These are phyloP conservation scores for Inga laurina DNA, from an alignment of 306 rosid species.

Conservation along the genomic window DNA sequence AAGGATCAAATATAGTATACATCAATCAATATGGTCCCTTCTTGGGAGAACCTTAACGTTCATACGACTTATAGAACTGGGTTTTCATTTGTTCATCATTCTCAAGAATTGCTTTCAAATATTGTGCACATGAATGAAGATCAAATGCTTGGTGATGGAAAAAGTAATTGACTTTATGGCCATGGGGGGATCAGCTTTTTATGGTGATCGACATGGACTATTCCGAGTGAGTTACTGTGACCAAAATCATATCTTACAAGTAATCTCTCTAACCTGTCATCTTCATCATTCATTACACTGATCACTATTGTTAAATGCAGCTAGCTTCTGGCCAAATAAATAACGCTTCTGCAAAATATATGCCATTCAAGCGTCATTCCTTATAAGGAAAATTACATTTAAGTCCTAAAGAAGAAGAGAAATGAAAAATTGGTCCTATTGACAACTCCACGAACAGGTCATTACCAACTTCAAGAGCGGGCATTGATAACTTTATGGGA, in stretches of 20 bases:
- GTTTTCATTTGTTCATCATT: background rate
- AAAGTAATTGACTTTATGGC: constrained; percentile 7
- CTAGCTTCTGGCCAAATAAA: background rate
- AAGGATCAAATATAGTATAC: background rate
- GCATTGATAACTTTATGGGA: no score
- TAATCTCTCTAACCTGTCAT: background rate
- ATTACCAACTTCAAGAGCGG: no score
- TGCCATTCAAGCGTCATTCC: background rate
- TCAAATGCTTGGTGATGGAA: background rate
- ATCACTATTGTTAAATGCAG: background rate
- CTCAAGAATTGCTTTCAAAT: background rate
- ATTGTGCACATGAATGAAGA: background rate
- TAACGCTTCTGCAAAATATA: background rate
- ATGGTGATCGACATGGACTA: background rate
- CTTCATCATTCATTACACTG: background rate
- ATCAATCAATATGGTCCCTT: background rate
- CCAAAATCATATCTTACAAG: background rate
- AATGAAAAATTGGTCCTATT: no score
- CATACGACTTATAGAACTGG: background rate
- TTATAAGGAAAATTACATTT: background rate
- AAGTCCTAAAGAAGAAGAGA: no score
- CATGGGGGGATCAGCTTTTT: constrained; percentile 31
- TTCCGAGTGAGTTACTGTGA: background rate
- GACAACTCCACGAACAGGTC: no score
- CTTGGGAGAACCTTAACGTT: background rate